Percentiles rank a stretch among this genome's conserved stretches.
Conservation (phyloP, 768 basidiomycete genomes). For the Russula sp. region DNA sequence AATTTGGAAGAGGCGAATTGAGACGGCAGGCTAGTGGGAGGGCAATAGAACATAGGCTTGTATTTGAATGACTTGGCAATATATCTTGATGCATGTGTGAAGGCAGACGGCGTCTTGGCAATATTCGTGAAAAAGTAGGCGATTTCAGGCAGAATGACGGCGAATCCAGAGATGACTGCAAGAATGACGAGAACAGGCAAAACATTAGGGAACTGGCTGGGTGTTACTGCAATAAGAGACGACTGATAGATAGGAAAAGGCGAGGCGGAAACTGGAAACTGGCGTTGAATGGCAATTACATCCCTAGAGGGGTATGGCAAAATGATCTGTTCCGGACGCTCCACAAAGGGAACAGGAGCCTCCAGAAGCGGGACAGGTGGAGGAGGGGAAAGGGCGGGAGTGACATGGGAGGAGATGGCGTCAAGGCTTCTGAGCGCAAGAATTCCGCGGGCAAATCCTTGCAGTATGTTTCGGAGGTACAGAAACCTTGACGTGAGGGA, state of each 20-base stretch:
- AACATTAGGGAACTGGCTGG: background rate
- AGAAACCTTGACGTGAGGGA: constrained; percentile 19
- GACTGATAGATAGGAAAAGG: constrained; percentile 9
- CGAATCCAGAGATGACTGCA: constrained; percentile 2
- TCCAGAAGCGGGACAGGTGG: constrained; percentile 4
- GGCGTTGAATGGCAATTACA: constrained; percentile 3
- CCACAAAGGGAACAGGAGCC: background rate
- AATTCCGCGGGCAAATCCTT: constrained; percentile 11
- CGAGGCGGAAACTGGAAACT: background rate
- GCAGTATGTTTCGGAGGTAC: constrained; percentile 17
- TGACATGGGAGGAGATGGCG: background rate
- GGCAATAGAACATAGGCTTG: background rate
- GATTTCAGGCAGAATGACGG: constrained; percentile 3
- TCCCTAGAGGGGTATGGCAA: background rate
- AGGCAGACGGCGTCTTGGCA: background rate
- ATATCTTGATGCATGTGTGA: background rate
- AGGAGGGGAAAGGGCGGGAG: constrained; percentile 7
- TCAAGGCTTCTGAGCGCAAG: constrained; percentile 14
- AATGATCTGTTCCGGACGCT: background rate
- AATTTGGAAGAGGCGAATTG: background rate
- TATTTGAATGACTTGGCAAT: background rate
- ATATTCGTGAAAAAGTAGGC: background rate
- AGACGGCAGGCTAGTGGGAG: background rate
- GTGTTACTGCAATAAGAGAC: constrained; percentile 4
- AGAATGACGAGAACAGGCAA: constrained; percentile 2